phyloP scores from a whole-genome alignment of 73 alveolate genomes.

The Paramecium tetraurelia region DNA sequence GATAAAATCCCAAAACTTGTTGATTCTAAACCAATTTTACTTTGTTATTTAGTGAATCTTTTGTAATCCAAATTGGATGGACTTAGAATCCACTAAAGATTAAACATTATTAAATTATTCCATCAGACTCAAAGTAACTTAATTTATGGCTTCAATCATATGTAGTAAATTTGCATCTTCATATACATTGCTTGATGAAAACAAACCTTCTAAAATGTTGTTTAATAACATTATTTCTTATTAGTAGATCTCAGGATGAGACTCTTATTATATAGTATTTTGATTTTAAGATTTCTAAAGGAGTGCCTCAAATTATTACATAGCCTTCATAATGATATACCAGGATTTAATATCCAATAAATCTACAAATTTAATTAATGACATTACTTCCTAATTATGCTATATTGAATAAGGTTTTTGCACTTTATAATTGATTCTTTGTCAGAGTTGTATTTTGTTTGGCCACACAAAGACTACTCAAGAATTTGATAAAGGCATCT shows the following conservation, averaged over 20 bases:
- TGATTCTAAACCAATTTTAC: not conserved
- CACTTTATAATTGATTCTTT: not conserved
- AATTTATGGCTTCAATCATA: constrained; percentile 37
- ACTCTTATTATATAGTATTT: not conserved
- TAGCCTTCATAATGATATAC: constrained; percentile 28
- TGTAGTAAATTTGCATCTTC: constrained; percentile 1
- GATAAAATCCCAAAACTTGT: constrained; percentile 29
- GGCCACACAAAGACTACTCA: not conserved
- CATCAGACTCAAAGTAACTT: constrained; percentile 40
- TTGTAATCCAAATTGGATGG: not conserved
- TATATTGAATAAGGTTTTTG: constrained; percentile 21
- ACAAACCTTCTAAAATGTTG: not conserved
- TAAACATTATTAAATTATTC: not conserved
- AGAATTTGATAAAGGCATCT: not conserved
- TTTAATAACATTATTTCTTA: not conserved
- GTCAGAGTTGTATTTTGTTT: not conserved
- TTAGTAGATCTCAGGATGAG: not conserved
- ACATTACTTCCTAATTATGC: constrained; percentile 11
- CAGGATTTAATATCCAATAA: constrained; percentile 29
- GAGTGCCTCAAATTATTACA: not conserved
- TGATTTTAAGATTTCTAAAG: not conserved
- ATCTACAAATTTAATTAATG: not conserved
- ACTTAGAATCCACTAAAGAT: not conserved
- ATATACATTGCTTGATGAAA: not conserved
- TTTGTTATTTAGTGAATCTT: not conserved